Evolutionary conservation across 352 stramenopile species (phyloP), one percentile per base, ranked within the genome.

Genomic region (Globisporangium irregulare): DNA sequence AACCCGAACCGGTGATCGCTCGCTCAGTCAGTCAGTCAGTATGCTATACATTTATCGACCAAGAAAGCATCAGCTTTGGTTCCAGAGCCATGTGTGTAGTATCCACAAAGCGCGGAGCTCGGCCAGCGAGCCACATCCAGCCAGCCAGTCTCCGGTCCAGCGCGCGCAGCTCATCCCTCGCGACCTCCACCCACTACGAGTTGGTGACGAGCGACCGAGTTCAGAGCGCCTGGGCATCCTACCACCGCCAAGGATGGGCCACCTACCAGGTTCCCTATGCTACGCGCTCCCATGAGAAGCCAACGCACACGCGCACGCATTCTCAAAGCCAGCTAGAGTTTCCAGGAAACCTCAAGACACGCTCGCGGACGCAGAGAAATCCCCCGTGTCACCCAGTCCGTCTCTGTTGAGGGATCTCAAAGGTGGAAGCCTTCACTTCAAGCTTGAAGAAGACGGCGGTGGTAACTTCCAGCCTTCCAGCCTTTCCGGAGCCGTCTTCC

Each of bases 1-100:
- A 71, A 62, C 51, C 50, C 50, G 24, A 72, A 72, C 43, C 60
- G 59, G 14, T 72, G 67, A 72, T 43, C 57, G 32, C 32, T 36
- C 32, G 29, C 32, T 36, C 32, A 9, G 1, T 36, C 32, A 38
- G 32, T 48, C 18, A 24, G 18, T 48, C 18, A 24, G 18, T 24
- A n/a, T 22, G 4, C 43, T 51, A 6, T 51, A 0, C 15, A 22
- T 8, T 15, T 50, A 20, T 50, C 0, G 7, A 24, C 43, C 43
- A 24, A 51, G 18, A 18, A 51, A 7, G 2, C 38, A 46, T 46
- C 32, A 38, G 32, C 32, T 38, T 38, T 20, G 18, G 38, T 48
- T 20, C 43, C 18, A 12, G 43, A 51, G 15, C 18, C 43, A 51
- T 12, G 15, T 22, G 15, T 22, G 18, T n/a, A 2, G 22, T 51